phyloP scores from a whole-genome alignment of 2,329 filamentous ascomycete genomes.

The Cryoendolithus antarcticus region DNA sequence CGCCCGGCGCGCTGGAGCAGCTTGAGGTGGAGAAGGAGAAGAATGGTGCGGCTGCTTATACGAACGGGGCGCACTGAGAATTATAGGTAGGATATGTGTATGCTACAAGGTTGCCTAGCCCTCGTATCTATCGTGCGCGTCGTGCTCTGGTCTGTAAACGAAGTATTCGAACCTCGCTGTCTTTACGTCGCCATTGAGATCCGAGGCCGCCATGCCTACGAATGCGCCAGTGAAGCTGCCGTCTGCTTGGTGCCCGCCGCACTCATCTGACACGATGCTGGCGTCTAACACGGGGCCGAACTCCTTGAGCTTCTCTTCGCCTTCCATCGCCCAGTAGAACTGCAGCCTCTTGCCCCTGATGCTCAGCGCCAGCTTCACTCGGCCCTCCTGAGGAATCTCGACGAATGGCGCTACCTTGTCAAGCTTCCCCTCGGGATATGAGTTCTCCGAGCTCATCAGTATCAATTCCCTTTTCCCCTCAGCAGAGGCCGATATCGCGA shows the following conservation, averaged over 20 bases:
- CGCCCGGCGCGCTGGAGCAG: conserved; percentile 33
- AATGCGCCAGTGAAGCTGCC: conserved; percentile 6
- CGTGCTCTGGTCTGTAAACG: conserved; percentile 3
- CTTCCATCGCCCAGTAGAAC: conserved; percentile 3
- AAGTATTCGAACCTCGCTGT: conserved; percentile 5
- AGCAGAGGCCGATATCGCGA: conserved; percentile 2
- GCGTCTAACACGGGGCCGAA: conserved; percentile 3
- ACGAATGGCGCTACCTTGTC: conserved; percentile 1
- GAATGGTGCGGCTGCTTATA: too few relatives aligned
- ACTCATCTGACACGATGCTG: conserved; percentile 4
- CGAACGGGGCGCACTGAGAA: too few relatives aligned
- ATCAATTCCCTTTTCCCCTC: conserved; percentile 4
- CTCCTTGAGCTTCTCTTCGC: conserved; percentile 2
- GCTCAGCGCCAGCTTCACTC: conserved; percentile 5
- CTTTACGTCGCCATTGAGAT: conserved; percentile 4
- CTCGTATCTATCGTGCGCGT: conserved; percentile 2
- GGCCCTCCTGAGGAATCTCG: conserved; percentile 3
- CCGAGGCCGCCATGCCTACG: conserved; percentile 4
- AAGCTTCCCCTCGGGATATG: conserved; percentile 2
- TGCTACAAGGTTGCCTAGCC: too few relatives aligned
- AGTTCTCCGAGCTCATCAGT: conserved; percentile 4
- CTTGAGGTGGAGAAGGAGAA: conserved; percentile 21
- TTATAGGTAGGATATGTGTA: too few relatives aligned
- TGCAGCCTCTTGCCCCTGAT: conserved; percentile 2
- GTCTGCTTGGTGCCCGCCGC: conserved; percentile 3